Percentiles rank a stretch among this genome's conserved stretches.
Evolutionary conservation across 768 basidiomycete species (phyloP).

Genomic region (Tylopilus rubrobrunneus): DNA sequence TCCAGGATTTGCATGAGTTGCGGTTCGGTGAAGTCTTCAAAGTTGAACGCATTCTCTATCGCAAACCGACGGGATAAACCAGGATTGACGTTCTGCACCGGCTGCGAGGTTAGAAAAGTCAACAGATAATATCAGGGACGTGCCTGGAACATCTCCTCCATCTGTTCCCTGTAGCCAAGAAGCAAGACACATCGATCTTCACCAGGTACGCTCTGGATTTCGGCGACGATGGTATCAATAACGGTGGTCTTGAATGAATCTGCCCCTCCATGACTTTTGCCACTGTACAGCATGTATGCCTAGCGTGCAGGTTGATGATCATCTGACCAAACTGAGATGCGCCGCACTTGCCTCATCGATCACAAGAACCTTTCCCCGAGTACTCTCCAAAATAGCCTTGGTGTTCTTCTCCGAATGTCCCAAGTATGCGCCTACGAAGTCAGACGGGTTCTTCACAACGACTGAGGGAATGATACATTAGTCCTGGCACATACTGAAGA

Average conservation of each 20-base stretch:
- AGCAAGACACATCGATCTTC: slow-evolving; percentile 69
- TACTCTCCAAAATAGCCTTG: slow-evolving; percentile 55
- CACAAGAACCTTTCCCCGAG: slow-evolving; percentile 62
- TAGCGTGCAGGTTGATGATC: not conserved
- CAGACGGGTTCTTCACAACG: slow-evolving; percentile 62
- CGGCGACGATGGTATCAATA: slow-evolving; percentile 72
- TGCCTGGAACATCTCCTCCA: slow-evolving; percentile 75
- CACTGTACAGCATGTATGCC: slow-evolving; percentile 50
- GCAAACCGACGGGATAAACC: slow-evolving; percentile 63
- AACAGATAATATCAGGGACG: not conserved
- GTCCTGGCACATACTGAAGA: not conserved
- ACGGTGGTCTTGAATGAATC: slow-evolving; percentile 64
- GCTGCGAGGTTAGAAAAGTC: not conserved
- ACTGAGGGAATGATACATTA: slow-evolving; percentile 37
- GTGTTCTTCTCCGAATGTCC: slow-evolving; percentile 65
- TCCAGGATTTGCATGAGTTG: slow-evolving; percentile 9
- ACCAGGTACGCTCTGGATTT: slow-evolving; percentile 64
- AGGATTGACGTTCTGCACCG: slow-evolving; percentile 60
- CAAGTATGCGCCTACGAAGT: slow-evolving; percentile 57
- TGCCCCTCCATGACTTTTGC: slow-evolving; percentile 26
- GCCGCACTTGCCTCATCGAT: slow-evolving; percentile 58
- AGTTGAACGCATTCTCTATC: slow-evolving; percentile 66
- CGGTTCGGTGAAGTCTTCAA: slow-evolving; percentile 56
- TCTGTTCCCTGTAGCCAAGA: slow-evolving; percentile 61
- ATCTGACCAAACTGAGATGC: not conserved